A percentile compares a stretch with the other conserved stretches of the same genome.
These are phyloP conservation scores for Microdochium nivale DNA, from an alignment of 2,329 filamentous ascomycete species.

Conservation along the genomic window DNA sequence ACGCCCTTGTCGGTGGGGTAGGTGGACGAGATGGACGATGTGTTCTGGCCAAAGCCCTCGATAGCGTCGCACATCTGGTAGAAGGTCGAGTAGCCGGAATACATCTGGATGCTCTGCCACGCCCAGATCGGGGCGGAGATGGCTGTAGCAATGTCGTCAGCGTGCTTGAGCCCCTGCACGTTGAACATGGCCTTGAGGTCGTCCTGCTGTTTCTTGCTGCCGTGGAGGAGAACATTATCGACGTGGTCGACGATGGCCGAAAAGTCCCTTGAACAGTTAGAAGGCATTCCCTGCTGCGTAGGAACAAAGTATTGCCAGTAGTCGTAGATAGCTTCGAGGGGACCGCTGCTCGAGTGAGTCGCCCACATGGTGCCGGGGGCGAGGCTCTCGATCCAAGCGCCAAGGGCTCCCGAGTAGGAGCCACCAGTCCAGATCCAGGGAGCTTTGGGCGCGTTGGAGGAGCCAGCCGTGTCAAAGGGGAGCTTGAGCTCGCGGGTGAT, in stretches of 20 bases:
- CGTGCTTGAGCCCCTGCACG: conserved; percentile 36
- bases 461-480: conserved; percentile 39
- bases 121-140: conserved; percentile 13
- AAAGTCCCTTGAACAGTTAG: conserved; percentile 48
- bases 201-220: conserved; percentile 29
- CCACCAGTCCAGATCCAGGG: conserved; percentile 50
- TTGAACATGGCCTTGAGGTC: conserved; percentile 43
- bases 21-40: conserved; percentile 8
- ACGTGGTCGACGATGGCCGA: conserved; percentile 42
- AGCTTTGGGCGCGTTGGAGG: conserved; percentile 39
- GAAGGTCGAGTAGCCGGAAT: conserved; percentile 23
- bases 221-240: conserved; percentile 36
- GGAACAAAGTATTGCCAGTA: conserved; percentile 52
- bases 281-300: conserved; percentile 47
- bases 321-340: conserved; percentile 45
- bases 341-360: conserved; percentile 47
- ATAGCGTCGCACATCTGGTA: conserved; percentile 24
- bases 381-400: conserved; percentile 44
- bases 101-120: conserved; percentile 28
- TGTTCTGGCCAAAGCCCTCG: conserved; percentile 21
- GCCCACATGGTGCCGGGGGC: conserved; percentile 51
- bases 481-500: conserved; percentile 44
- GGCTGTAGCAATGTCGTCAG: conserved; percentile 40
- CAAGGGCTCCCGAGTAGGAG: conserved; percentile 46
- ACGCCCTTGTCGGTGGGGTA: conserved; percentile 34